Conservation (phyloP, 176 grass and related monocot species). For the barley (Hordeum vulgare) region MorexV3_pseudomolecules_assembly NC_058519.1:583034105-583034604, state of each 20-base stretch:
- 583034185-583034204: conserved; percentile 59
- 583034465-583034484: conserved; percentile 6
- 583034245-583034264: conserved; percentile 47
- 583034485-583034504: conserved; percentile 15
- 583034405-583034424: conserved; percentile 36
- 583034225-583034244: conserved; percentile 81
- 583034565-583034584: conserved; percentile 5
- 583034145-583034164: conserved; percentile 68
- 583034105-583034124: conserved; percentile 81
- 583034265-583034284: conserved; percentile 58
- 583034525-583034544: not conserved
- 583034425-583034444: not conserved
- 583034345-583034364: conserved; percentile 15
- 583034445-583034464: not conserved
- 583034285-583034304: conserved; percentile 49
- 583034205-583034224: conserved; percentile 51
- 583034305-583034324: conserved; percentile 64
- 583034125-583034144: conserved; percentile 40
- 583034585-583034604: conserved; percentile 62
- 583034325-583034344: conserved; percentile 49
- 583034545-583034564: not conserved
- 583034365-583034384: not conserved
- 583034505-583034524: conserved; percentile 24
- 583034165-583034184: conserved; percentile 66
- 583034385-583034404: not conserved